Conservation (phyloP, 176 grass and related monocot genomes). For the Echinochloa phyllopogon region DNA sequence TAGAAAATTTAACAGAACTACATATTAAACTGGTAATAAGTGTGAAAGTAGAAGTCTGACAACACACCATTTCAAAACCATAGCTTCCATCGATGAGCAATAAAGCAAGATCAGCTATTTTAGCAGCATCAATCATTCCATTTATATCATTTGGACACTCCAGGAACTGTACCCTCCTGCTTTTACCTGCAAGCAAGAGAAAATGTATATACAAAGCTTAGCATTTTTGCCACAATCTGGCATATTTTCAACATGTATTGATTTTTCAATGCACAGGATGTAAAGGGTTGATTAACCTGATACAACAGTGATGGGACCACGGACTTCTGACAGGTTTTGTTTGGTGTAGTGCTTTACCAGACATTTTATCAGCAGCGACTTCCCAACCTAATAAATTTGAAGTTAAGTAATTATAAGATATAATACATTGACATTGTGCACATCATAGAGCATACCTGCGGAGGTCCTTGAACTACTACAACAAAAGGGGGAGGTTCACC, state of each 20-base stretch:
- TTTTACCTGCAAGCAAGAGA: constrained; percentile 70
- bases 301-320: constrained; percentile 91
- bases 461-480: constrained; percentile 97
- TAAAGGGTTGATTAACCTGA: constrained; percentile 59
- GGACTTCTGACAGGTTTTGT: constrained; percentile 88
- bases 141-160: constrained; percentile 98
- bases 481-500: constrained; percentile 90
- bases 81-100: constrained; percentile 95
- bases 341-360: constrained; percentile 94
- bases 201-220: constrained; percentile 6
- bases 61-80: constrained; percentile 98
- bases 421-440: background rate
- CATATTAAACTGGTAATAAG: constrained; percentile 36
- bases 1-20: constrained; percentile 16
- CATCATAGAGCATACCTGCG: constrained; percentile 54
- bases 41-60: constrained; percentile 24
- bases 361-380: constrained; percentile 94
- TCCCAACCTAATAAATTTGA: constrained; percentile 73
- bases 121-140: constrained; percentile 98
- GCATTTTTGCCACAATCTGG: constrained; percentile 36
- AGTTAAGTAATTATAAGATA: constrained; percentile 31
- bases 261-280: constrained; percentile 11
- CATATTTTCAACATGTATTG: background rate
- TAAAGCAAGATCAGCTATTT: constrained; percentile 96
- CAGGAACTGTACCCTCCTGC: constrained; percentile 88